Base-by-base conservation (phyloP, 2,329 filamentous ascomycete species). In the Neofusicoccum sp. region DNA sequence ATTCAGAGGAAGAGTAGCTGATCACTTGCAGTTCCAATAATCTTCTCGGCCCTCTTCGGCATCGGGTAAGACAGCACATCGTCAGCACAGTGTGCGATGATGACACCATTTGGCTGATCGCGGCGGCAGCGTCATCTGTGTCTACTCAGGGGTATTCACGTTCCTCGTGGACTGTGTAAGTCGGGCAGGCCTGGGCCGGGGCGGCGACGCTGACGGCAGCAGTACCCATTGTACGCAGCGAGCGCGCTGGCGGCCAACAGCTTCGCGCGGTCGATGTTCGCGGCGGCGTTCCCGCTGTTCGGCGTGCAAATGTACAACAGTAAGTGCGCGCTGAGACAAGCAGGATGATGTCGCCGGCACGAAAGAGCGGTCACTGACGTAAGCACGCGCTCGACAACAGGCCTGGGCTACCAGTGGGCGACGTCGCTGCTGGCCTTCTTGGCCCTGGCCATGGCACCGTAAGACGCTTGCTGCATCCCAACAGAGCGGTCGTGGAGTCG, bases 91-190 rank as follows among this genome's bases (percentile, higher is more conserved):
- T 26, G 28, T 36, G 28, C 20, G n/a, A 61, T 44, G 61, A 61
- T 38, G 44, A 58, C 33, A 59, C 33, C 24, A 60, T 30, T 41
- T 36, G 51, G 58, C 51, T 48, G 47, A 51, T 65, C n/a, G 43
- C 63, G 68, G 58, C 62, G 56, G 45, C 66, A 91, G 89, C 57
- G 88, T 85, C 58, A 83, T 96, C 63, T 83, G 96, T 61, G 86
- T 89, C 31, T 97, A 91, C 75, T 88, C 86, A 61, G 91, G 91
- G 57, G 86, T 96, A 65, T 96, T 96, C 74, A 96, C 91, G 11
- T 96, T 96, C 76, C 79, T 96, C 65, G 91, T 93, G 9, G 85
- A 88, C 66, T 76, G 74, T 66, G 77, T 80, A 69, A 71, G 76
- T 75, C 26, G 43, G 41, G 64, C 67, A 66, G 66, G 66, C 57